These are phyloP conservation scores for Exophiala viscosa DNA, from an alignment of 2,329 filamentous ascomycete species.

Conservation along the genomic window DNA sequence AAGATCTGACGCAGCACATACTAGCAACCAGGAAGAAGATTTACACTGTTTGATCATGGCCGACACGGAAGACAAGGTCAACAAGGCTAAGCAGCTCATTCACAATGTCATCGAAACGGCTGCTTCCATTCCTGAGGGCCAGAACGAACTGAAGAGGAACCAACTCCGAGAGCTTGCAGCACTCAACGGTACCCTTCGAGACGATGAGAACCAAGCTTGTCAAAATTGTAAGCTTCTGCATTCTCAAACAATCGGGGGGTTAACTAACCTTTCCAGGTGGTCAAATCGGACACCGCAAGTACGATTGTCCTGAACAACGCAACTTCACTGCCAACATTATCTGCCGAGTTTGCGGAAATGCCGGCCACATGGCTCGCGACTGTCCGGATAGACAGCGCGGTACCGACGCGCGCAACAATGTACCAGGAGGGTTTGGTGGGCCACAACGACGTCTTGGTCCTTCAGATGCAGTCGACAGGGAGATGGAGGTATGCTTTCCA, in stretches of 20 bases:
- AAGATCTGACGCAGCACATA: constrained; percentile 95
- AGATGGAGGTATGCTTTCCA: constrained; percentile 73
- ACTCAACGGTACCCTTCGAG: constrained; percentile 96
- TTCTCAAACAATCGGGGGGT: neutral
- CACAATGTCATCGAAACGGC: constrained; percentile 99
- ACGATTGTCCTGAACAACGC: constrained; percentile 94
- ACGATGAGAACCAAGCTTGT: constrained; percentile 98
- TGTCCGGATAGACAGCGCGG: constrained; percentile 93
- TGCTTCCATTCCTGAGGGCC: constrained; percentile 95
- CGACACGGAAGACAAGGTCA: constrained; percentile 98
- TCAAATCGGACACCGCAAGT: constrained; percentile 97
- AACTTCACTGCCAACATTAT: constrained; percentile 99
- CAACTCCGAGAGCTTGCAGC: constrained; percentile 96
- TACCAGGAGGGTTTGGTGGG: constrained; percentile 43
- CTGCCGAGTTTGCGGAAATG: constrained; percentile 95
- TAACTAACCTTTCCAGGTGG: constrained; percentile 51
- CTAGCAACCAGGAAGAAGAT: constrained; percentile 99
- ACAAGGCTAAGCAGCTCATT: constrained; percentile 97
- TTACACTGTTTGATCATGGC: constrained; percentile 99
- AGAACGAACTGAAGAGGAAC: constrained; percentile 98
- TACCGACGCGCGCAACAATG: constrained; percentile 84
- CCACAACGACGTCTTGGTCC: constrained; percentile 65
- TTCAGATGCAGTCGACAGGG: constrained; percentile 83
- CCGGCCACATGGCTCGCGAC: constrained; percentile 96
- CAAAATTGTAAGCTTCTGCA: constrained; percentile 69